These are phyloP conservation scores for Puccinia triticina DNA, from an alignment of 1,284 basidiomycete genomes.

Conservation along the genomic window DNA sequence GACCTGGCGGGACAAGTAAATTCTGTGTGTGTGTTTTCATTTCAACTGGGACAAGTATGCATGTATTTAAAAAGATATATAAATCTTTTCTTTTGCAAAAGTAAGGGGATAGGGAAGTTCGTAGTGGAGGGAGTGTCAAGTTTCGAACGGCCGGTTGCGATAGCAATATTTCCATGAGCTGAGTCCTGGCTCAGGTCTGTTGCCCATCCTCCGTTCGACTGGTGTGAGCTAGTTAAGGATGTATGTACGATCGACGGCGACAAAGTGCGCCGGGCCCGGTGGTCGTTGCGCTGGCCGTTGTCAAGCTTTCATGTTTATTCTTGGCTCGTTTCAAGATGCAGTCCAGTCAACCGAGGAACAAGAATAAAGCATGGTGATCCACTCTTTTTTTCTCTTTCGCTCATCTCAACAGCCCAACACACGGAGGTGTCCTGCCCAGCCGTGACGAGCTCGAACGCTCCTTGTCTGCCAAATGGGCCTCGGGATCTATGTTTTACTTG, in stretches of 20 bases:
- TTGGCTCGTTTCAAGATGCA: neutral
- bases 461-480: neutral
- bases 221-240: no score
- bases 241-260: conserved; percentile 11
- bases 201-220: neutral
- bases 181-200: neutral
- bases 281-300: neutral
- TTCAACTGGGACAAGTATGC: no score
- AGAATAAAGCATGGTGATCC: neutral
- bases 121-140: neutral
- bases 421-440: no score
- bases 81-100: no score
- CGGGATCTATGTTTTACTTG: neutral
- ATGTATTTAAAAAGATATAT: no score
- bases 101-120: no score
- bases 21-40: no score
- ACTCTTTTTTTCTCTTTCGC: neutral
- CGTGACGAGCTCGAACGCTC: conserved; percentile 1
- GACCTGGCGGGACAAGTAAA: no score
- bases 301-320: neutral
- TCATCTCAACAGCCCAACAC: neutral
- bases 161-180: neutral
- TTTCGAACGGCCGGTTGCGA: conserved; percentile 5
- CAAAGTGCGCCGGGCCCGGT: neutral
- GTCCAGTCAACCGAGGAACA: conserved; percentile 28